Conservation (phyloP, 164 flowering plant species). For the Cinnamomum micranthum region DNA sequence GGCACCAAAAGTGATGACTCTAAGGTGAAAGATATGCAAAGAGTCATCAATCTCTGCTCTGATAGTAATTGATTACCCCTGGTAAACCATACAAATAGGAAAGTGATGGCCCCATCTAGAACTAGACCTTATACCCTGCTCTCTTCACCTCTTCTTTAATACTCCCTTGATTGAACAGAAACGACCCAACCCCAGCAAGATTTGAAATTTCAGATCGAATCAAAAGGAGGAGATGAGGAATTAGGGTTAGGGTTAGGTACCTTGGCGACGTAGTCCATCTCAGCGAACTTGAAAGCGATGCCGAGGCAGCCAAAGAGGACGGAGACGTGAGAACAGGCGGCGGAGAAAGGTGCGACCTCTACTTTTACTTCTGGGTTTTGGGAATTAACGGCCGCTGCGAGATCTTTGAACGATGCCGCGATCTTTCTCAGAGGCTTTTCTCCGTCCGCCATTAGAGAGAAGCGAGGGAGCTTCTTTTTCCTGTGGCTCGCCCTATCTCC, state of each 20-base stretch:
- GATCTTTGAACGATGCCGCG: constrained; percentile 51
- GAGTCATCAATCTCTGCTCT: too few species aligned
- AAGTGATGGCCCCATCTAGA: not conserved
- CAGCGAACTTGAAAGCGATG: constrained; percentile 94
- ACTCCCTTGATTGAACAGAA: too few species aligned
- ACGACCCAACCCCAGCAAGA: not conserved
- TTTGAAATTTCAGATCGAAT: not conserved
- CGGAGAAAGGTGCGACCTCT: constrained; percentile 63
- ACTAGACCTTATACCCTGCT: not conserved
- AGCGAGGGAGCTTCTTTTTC: not conserved
- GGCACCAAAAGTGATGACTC: too few species aligned
- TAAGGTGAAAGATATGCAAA: too few species aligned
- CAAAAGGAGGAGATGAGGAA: not conserved
- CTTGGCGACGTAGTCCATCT: constrained; percentile 93
- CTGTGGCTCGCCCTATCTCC: not conserved
- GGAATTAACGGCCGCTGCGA: constrained; percentile 38
- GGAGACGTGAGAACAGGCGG: constrained; percentile 84
- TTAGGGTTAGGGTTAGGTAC: constrained; percentile 21
- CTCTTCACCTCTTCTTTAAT: too few species aligned
- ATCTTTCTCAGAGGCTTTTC: constrained; percentile 59
- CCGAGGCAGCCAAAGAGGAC: constrained; percentile 88
- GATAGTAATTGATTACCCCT: too few species aligned
- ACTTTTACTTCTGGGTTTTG: constrained; percentile 33
- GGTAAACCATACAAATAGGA: too few species aligned
- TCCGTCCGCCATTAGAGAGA: constrained; percentile 31